Conservation (phyloP, 169 alveolate genomes). For the Theileria annulata region DNA sequence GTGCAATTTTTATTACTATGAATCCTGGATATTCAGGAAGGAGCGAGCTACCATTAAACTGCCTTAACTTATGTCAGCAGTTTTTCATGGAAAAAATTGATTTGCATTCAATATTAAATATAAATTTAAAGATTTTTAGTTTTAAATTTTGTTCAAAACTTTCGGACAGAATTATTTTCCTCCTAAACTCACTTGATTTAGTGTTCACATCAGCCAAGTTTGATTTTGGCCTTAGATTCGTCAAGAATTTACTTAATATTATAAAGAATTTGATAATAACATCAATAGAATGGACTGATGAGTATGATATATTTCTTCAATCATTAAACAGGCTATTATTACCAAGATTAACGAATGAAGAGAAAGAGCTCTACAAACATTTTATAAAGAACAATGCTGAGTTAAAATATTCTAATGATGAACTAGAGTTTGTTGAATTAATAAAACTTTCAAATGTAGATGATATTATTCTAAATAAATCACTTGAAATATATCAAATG, state of each 20-base stretch:
- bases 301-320: background rate
- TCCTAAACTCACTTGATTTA: conserved; percentile 92
- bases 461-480: background rate
- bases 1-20: conserved; percentile 97
- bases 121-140: conserved; percentile 94
- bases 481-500: conserved; percentile 19
- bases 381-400: background rate
- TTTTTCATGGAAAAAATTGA: conserved; percentile 92
- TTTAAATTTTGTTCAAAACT: conserved; percentile 91
- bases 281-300: background rate
- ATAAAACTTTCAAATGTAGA: background rate
- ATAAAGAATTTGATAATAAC: conserved; percentile 62
- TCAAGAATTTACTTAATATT: conserved; percentile 90
- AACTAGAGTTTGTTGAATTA: background rate
- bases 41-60: conserved; percentile 94
- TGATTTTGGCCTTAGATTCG: conserved; percentile 98
- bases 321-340: background rate
- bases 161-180: conserved; percentile 92
- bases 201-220: conserved; percentile 94
- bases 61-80: conserved; percentile 90
- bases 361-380: background rate
- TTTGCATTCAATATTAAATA: conserved; percentile 87
- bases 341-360: background rate
- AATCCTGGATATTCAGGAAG: conserved; percentile 99
- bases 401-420: conserved; percentile 10